Conservation (phyloP, 1,139 yeast genomes). For the Maudiozyma humilis region DNA sequence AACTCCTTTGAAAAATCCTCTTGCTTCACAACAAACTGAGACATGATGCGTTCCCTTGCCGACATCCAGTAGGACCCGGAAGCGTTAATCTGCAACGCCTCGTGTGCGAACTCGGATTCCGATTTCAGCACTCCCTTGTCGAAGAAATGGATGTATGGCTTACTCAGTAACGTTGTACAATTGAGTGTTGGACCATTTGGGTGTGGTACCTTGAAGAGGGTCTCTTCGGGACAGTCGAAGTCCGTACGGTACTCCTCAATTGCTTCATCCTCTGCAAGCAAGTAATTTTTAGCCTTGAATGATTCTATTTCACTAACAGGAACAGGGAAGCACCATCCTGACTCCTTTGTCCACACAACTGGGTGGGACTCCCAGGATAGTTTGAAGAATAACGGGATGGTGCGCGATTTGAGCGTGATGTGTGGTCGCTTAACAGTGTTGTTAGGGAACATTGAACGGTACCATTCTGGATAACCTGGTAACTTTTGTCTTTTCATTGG, state of each 20-base stretch:
- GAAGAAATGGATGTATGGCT: constrained; percentile 60
- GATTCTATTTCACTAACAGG: constrained; percentile 33
- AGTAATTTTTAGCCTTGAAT: constrained; percentile 48
- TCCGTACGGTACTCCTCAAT: constrained; percentile 10
- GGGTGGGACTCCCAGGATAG: constrained; percentile 85
- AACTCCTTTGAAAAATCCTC: constrained; percentile 26
- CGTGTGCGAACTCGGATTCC: constrained; percentile 61
- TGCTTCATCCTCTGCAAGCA: constrained; percentile 21
- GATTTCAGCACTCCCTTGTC: constrained; percentile 71
- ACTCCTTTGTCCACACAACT: constrained; percentile 62
- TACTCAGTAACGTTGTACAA: constrained; percentile 74
- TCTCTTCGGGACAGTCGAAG: constrained; percentile 4
- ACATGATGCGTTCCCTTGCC: constrained; percentile 70
- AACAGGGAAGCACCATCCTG: constrained; percentile 87
- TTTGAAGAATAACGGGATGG: constrained; percentile 66
- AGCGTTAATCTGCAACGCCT: constrained; percentile 68
- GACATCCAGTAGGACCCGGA: constrained; percentile 92
- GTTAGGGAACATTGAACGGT: constrained; percentile 57
- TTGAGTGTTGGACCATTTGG: constrained; percentile 73
- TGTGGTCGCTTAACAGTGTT: constrained; percentile 39
- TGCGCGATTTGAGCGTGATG: constrained; percentile 63
- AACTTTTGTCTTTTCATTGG: constrained; percentile 71
- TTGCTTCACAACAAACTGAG: constrained; percentile 72
- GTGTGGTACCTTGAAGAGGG: constrained; percentile 71
- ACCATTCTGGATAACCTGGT: constrained; percentile 96